These are phyloP conservation scores for Prinsepia uniflora DNA, from an alignment of 306 rosid species.

Conservation along the genomic window DNA sequence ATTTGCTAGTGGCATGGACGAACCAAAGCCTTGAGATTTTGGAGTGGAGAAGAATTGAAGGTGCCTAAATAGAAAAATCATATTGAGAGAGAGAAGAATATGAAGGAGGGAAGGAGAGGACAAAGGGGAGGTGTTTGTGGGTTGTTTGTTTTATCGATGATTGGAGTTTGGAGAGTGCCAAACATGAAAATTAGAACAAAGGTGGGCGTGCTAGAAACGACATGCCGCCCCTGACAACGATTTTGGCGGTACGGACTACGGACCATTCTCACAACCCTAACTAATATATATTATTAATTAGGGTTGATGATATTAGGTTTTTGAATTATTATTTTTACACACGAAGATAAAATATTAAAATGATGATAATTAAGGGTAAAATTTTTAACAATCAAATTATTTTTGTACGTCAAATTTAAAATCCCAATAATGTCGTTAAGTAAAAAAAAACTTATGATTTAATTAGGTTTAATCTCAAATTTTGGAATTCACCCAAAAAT, in stretches of 20 bases:
- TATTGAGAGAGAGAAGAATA: slow-evolving; percentile 46
- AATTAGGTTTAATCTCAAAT: too few relatives aligned
- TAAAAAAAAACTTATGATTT: too few relatives aligned
- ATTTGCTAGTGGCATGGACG: neutral
- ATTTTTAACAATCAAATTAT: too few relatives aligned
- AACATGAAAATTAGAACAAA: slow-evolving; percentile 8
- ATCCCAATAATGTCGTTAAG: too few relatives aligned
- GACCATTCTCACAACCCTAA: slow-evolving; percentile 27
- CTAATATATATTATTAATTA: slow-evolving; percentile 18
- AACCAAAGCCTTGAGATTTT: neutral
- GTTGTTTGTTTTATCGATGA: slow-evolving; percentile 41
- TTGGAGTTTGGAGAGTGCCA: slow-evolving; percentile 39
- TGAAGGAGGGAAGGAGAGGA: slow-evolving; percentile 46
- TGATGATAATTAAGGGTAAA: too few relatives aligned
- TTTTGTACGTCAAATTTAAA: too few relatives aligned
- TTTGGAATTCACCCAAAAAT: too few relatives aligned
- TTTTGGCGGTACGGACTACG: slow-evolving; percentile 61
- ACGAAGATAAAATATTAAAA: too few relatives aligned
- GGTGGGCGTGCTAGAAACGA: slow-evolving; percentile 43
- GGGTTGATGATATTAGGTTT: slow-evolving; percentile 10
- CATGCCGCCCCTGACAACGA: slow-evolving; percentile 68
- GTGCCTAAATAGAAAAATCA: neutral
- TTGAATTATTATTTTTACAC: too few relatives aligned
- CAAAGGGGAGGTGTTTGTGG: slow-evolving; percentile 52
- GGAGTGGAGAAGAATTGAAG: neutral